Evolutionary conservation across 23 red algal species (phyloP), one percentile per base, ranked within the genome.

Genomic region (Gracilaria vermiculophylla): DNA sequence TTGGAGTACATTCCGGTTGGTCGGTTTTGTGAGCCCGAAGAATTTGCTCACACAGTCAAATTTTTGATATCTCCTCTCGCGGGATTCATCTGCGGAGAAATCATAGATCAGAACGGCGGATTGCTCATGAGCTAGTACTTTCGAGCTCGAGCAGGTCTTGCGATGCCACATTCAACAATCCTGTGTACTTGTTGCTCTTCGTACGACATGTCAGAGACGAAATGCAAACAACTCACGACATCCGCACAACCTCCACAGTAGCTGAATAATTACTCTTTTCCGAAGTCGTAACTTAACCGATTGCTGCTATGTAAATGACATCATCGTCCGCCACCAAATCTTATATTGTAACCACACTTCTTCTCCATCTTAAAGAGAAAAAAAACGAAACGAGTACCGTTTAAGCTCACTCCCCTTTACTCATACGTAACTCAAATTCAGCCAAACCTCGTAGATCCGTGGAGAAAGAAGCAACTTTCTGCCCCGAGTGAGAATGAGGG

Each of bases 1-100:
- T 69, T 98, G 16, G 86, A 92, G 51, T 94, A 92, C 41, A 98
- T 98, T 40, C 96, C 96, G 7, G 96, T 98, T 31, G 92, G 92
- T 60, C 77, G 96, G 57, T 98, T 98, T 87, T 94, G 92, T 83
- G 91, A 94, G 48, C 96, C 96, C 20, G 96, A 95, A 77, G 85
- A 98, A 77, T 98, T 95, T 92, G 87, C 92, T 19, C 92, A 94
- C 65, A 90, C 87, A 23, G 92, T 98, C 50, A 76, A 82, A 73
- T 98, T 98, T 90, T 91, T 98, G 34, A 88, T 94, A 40, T 95
- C 92, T 36, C 96, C 96, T 52, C 58, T 95, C 50, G 88, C 92
- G n/a, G 96, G 96, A 2, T 98, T 98, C 81, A 95, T 98, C 47
- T 95, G 92, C 21, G 96, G 96, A 3, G 92, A 95, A 87, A 94